Conservation (phyloP, 306 rosid species). For the Gleditsia sinensis region DNA sequence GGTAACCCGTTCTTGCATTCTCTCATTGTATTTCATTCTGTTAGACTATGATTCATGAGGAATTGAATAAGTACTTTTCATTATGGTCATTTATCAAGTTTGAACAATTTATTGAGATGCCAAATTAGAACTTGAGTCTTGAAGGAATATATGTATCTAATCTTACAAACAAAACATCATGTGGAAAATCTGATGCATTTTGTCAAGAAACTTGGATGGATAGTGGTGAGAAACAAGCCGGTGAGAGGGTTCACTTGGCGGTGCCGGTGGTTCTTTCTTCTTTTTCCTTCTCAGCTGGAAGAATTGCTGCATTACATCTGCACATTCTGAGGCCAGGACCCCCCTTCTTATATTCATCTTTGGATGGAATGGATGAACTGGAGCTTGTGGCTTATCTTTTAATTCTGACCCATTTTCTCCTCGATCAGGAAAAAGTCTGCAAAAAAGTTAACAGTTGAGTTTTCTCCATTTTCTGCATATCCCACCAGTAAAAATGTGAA, state of each 20-base stretch:
- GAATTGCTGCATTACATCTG: constrained; percentile 90
- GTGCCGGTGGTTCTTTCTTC: constrained; percentile 41
- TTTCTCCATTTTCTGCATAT: neutral
- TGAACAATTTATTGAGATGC: constrained; percentile 10
- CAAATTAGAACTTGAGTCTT: constrained; percentile 33
- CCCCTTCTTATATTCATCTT: constrained; percentile 77
- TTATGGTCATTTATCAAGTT: constrained; percentile 12
- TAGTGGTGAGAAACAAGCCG: constrained; percentile 44
- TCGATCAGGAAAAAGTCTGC: constrained; percentile 80
- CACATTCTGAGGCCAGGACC: constrained; percentile 72
- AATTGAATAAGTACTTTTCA: neutral
- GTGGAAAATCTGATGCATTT: constrained; percentile 79
- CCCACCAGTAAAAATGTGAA: neutral
- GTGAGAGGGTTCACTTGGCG: constrained; percentile 37
- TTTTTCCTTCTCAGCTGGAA: constrained; percentile 82
- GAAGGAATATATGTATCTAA: constrained; percentile 1
- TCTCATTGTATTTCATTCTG: no score
- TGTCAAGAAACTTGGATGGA: constrained; percentile 66
- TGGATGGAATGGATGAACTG: constrained; percentile 95
- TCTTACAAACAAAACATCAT: constrained; percentile 67
- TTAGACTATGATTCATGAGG: neutral
- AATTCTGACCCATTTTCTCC: constrained; percentile 55
- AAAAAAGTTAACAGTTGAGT: constrained; percentile 1
- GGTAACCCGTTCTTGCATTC: no score
- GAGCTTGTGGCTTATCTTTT: constrained; percentile 64